Base-by-base conservation (phyloP, 2,329 filamentous ascomycete genomes). In the Fusarium sp. region DNA sequence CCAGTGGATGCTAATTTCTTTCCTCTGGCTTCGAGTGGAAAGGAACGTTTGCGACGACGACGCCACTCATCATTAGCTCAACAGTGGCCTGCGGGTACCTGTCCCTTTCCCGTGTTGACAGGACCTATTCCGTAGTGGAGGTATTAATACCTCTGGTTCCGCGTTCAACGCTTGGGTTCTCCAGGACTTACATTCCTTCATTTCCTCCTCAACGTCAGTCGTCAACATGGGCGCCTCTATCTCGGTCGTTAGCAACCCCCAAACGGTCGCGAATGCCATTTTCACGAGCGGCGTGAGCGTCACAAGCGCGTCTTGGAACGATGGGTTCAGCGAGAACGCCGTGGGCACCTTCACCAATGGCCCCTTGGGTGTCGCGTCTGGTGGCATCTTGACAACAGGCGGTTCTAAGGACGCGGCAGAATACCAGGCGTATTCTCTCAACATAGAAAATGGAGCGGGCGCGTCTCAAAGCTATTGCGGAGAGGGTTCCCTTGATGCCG, bases 291-390 rank as follows among this genome's bases (percentile, higher is more conserved):
- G 47, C 13, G 47, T 54, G 11, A 20, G 8, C 4, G 47, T 54
- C 18, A 31, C 18, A 8, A 8, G 27, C 47, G 47, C 47, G 2
- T n/a, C 20, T 37, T 35, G 54, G 54, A 57, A 57, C 22, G 5
- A 5, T 8, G 31, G 14, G 4, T 27, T 31, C 10, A 20, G 4
- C 18, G 14, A 37, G 20, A 37, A 37, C 20, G 54, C 72, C 89
- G 94, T 47, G 94, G 94, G 83, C 20, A 50, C 42, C 22, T 62
- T 62, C n/a, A 35, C 20, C 20, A 31, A 52, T 37, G 59, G 42
- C 9, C 59, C 59, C 22, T 52, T 62, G 14, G 59, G 59, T 27
- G 18, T 62, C 14, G 42, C 22, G 8, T 45, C 37, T 34, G 58
- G 58, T 7, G 58, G 38, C 14, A 20, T 61, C 37, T 22, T 61